Base-by-base conservation (phyloP, 345 rosid species). In the Populus tremula region DNA sequence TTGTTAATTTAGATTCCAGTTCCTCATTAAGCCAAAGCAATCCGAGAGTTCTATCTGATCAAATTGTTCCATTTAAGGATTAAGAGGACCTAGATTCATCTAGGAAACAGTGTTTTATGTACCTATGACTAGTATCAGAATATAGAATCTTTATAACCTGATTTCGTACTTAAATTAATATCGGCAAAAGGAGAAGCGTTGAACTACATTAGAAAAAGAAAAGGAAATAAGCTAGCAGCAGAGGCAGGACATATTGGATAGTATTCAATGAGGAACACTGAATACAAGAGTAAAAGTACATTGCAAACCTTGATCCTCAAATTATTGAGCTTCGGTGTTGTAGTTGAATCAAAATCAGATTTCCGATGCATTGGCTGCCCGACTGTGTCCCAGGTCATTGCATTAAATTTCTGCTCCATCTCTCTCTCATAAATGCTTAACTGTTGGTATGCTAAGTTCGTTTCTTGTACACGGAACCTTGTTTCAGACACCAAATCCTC, bases 401-500 rank as follows among this genome's bases (percentile, higher is more conserved):
- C 54, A 69, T 11, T 69, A 21, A 23, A 36, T 20, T 69, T 53
- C 2, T 23, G 54, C 54, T 38, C 43, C 29, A 7, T 69, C 6
- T 43, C 72, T 69, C 25, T 69, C 9, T 5, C 29, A 5, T 41
- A 17, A 13, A 38, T 21, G 72, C 6, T 7, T 10, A 7, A 43
- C 21, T 43, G 35, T 69, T 69, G 54, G 41, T 7, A 69, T 8
- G 17, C 3, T 0, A 69, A 69, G 53, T 69, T 69, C 71, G 14
- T 11, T n/a, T 23, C 11, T 43, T 38, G 53, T 41, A 41, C 47
- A n/a, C 6, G 49, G 14, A 13, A 69, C 41, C 31, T 13, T 69
- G 72, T 43, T 43, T 27, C 49, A n/a, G 53, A 39, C 47, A 27
- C 72, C 72, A 69, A 69, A 69, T 69, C 72, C 31, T 43, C 54